phyloP scores from a whole-genome alignment of 2,329 filamentous ascomycete genomes.

The Trichoderma sp. region DNA sequence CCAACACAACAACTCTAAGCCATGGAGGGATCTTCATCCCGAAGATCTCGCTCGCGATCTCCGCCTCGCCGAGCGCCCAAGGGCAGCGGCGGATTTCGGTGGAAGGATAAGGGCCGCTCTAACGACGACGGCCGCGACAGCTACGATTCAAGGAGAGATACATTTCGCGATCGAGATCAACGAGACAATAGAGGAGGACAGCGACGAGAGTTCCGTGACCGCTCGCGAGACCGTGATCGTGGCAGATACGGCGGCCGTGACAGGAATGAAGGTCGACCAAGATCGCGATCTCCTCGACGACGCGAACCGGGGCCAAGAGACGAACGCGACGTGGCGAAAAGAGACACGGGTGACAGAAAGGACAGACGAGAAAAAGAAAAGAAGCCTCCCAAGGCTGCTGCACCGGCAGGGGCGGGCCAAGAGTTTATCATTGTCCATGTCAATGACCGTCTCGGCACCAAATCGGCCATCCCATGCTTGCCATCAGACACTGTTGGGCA shows the following conservation, averaged over 20 bases:
- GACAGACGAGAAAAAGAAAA: conserved; percentile 44
- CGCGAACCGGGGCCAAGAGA: conserved; percentile 42
- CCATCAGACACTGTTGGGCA: conserved; percentile 81
- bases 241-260: conserved; percentile 41
- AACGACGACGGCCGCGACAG: conserved; percentile 50
- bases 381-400: conserved; percentile 36
- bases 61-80: conserved; percentile 35
- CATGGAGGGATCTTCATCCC: conserved; percentile 36
- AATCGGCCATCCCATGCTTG: conserved; percentile 88
- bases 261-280: conserved; percentile 32
- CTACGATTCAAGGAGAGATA: conserved; percentile 38
- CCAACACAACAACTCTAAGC: background rate
- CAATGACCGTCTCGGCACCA: conserved; percentile 96
- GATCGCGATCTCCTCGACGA: conserved; percentile 32
- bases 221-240: conserved; percentile 44
- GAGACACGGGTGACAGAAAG: conserved; percentile 47
- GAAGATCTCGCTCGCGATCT: conserved; percentile 37
- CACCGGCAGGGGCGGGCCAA: conserved; percentile 52
- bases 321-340: conserved; percentile 43
- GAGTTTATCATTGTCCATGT: conserved; percentile 94
- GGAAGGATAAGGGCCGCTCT: conserved; percentile 61
- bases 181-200: conserved; percentile 37
- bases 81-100: conserved; percentile 55
- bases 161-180: conserved; percentile 38
- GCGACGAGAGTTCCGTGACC: conserved; percentile 52